Base-by-base conservation (phyloP, 2,329 filamentous ascomycete genomes). In the Endocalyx cinctus region DNA sequence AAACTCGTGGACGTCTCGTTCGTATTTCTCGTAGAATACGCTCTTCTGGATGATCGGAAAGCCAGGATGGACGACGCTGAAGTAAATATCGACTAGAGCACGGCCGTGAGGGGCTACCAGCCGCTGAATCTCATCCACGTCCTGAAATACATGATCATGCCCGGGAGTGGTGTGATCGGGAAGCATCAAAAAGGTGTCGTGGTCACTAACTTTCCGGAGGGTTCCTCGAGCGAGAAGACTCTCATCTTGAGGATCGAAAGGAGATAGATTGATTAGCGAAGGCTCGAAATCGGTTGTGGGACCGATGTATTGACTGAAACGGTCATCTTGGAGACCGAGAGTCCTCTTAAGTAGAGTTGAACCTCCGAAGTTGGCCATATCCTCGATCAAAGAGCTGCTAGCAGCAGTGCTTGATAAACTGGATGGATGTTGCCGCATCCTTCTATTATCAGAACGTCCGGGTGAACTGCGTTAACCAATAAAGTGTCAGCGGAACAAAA, bases 21-120 rank as follows among this genome's bases (percentile, higher is more conserved):
- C 77, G 62, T 89, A 87, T 52, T 85, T 84, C 56, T 89, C 83
- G 42, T 85, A 67, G 47, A 90, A 90, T 35, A 88, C 77, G 38
- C 78, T 73, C 61, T 88, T 89, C 54, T 92, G 84, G 25, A 92
- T 72, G 47, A 94, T 85, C 15, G 87, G 87, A 50, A 88, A 89
- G 45, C 74, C 82, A 1, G 85, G 85, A 55, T 92, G 87, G 15
- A 92, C 80, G 40, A 85, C 74, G 40, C 77, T 73, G 55, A 94
- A 94, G 66, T 89, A 94, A 25, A 92, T 66, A 46, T 88, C 82
- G 45, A 94, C 75, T 37, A 94, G 66, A 33, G 74, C 75, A 35
- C 79, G 78, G n/a, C 87, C 87, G 57, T 92, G 76, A 4, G 85
- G 83, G 15, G 78, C 74, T 20, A 94, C 82, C 25, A 87, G 69